Evolutionary conservation across 73 alveolate species (phyloP).

Genomic region (Urostyla sp.): DNA sequence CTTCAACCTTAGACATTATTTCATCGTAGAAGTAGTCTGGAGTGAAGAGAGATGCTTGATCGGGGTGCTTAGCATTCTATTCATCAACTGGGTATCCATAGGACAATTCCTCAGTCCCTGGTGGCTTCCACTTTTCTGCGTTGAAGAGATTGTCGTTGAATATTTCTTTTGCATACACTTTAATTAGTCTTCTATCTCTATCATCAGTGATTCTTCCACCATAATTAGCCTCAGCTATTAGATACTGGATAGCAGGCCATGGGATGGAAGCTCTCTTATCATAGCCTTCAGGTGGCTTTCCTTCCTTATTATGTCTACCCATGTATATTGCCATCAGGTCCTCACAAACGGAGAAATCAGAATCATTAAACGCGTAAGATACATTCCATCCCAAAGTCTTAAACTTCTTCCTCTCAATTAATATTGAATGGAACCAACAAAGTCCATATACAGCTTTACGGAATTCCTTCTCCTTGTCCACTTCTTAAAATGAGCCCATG

Average conservation of each 20-base stretch:
- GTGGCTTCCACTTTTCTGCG: slow-evolving; percentile 72
- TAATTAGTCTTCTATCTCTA: slow-evolving; percentile 94
- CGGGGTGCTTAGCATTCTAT: slow-evolving; percentile 60
- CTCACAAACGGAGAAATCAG: slow-evolving; percentile 99
- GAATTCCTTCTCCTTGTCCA: slow-evolving; percentile 62
- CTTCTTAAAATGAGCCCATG: slow-evolving; percentile 88
- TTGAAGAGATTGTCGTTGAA: slow-evolving; percentile 62
- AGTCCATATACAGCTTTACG: slow-evolving; percentile 84
- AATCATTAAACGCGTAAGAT: slow-evolving; percentile 98
- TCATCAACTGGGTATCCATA: slow-evolving; percentile 74
- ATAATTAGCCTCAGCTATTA: slow-evolving; percentile 98
- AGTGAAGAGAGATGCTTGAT: slow-evolving; percentile 61
- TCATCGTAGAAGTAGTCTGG: slow-evolving; percentile 78
- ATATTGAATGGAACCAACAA: slow-evolving; percentile 97
- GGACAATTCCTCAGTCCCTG: slow-evolving; percentile 61
- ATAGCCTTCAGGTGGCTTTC: slow-evolving; percentile 73
- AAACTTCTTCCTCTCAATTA: slow-evolving; percentile 98
- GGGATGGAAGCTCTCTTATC: slow-evolving; percentile 82
- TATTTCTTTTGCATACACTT: slow-evolving; percentile 75
- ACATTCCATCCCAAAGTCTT: slow-evolving; percentile 99
- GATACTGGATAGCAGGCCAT: slow-evolving; percentile 99
- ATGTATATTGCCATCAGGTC: slow-evolving; percentile 97
- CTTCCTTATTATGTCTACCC: slow-evolving; percentile 88
- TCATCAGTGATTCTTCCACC: slow-evolving; percentile 99
- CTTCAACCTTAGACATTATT: slow-evolving; percentile 59